Evolutionary conservation across 441 rosid genomes (phyloP).

Genomic region (Rhodomyrtus psidioides): DNA sequence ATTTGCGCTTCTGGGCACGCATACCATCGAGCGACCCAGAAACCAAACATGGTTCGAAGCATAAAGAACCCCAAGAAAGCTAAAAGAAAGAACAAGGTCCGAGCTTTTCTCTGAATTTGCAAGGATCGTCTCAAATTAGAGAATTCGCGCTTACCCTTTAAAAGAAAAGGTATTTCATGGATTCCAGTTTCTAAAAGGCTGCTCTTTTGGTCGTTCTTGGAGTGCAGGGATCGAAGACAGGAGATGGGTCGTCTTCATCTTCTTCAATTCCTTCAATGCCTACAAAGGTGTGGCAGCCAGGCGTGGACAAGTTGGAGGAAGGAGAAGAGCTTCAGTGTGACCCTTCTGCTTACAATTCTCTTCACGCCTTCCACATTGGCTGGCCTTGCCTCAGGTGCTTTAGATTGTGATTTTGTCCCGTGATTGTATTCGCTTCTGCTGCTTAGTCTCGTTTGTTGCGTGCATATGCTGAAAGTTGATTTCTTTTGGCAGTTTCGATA

Average conservation of each 20-base stretch:
- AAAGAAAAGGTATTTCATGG: neutral
- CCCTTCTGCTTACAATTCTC: slow-evolving; percentile 82
- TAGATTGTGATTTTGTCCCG: neutral
- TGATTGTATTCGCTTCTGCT: neutral
- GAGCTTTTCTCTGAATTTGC: neutral
- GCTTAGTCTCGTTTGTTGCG: neutral
- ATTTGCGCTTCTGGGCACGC: neutral
- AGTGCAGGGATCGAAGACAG: slow-evolving; percentile 41
- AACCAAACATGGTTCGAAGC: slow-evolving; percentile 54
- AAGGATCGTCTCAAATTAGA: neutral
- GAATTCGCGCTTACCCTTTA: neutral
- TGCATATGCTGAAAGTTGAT: neutral
- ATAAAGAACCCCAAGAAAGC: slow-evolving; percentile 62
- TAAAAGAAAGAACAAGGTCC: slow-evolving; percentile 73
- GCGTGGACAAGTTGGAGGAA: slow-evolving; percentile 89
- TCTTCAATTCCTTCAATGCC: slow-evolving; percentile 47
- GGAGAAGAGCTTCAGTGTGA: slow-evolving; percentile 98
- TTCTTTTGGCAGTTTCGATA: slow-evolving; percentile 62
- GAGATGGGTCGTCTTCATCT: slow-evolving; percentile 52
- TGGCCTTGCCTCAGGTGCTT: slow-evolving; percentile 94
- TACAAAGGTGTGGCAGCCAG: slow-evolving; percentile 94
- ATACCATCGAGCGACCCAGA: neutral
- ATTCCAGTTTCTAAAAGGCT: neutral
- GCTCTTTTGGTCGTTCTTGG: neutral
- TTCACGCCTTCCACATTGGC: slow-evolving; percentile 82